Conservation (phyloP, 176 grass and related monocot species). For the Phragmites australis region DNA sequence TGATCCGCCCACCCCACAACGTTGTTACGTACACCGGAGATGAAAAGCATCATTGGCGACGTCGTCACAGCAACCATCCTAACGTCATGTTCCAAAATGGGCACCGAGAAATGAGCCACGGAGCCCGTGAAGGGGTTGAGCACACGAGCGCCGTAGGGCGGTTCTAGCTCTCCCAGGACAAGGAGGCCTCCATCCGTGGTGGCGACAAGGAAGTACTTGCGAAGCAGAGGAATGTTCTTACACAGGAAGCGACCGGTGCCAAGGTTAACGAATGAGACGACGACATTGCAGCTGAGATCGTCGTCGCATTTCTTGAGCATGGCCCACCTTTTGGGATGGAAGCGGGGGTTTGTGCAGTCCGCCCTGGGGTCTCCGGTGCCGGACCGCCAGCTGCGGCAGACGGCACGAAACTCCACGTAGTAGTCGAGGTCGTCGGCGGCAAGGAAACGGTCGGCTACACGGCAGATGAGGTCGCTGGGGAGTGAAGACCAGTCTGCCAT, state of each 20-base stretch:
- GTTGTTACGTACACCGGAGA: neutral
- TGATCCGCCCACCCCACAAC: neutral
- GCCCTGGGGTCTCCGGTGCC: neutral
- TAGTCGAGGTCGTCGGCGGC: neutral
- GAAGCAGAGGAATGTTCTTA: neutral
- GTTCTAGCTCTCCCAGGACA: neutral
- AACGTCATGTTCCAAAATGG: neutral
- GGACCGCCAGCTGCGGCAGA: neutral
- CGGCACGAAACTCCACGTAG: neutral
- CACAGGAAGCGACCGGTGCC: neutral
- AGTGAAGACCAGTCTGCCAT: neutral
- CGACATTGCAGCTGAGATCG: neutral
- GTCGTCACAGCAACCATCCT: neutral
- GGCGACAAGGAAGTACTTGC: neutral
- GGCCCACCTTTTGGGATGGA: neutral
- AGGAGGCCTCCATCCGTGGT: neutral
- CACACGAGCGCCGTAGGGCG: neutral
- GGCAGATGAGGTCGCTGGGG: neutral
- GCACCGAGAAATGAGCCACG: neutral
- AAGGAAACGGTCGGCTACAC: neutral
- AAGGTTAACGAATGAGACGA: neutral
- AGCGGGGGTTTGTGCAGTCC: neutral
- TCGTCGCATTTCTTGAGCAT: neutral
- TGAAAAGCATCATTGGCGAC: neutral
- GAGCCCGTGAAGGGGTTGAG: slow-evolving; percentile 10